These are phyloP conservation scores for Vanrija pseudolonga DNA, from an alignment of 1,284 basidiomycete species.

Conservation along the genomic window DNA sequence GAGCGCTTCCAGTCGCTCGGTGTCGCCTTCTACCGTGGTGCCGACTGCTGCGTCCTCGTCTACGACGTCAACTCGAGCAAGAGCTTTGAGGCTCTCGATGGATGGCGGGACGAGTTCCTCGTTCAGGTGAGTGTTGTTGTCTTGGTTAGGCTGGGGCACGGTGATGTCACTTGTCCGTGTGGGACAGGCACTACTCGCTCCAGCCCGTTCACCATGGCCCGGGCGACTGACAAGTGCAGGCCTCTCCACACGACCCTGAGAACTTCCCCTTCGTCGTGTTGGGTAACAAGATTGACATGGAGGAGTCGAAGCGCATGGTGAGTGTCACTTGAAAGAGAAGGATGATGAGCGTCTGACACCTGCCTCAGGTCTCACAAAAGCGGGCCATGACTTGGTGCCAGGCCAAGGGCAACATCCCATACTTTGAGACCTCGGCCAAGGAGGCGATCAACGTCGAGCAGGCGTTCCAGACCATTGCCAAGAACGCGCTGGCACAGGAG, in stretches of 20 bases:
- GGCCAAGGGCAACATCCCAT: constrained; percentile 98
- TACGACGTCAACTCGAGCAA: constrained; percentile 99
- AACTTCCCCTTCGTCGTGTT: constrained; percentile 99
- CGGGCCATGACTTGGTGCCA: constrained; percentile 99
- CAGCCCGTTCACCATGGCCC: constrained; percentile 59
- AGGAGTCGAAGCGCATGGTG: constrained; percentile 97
- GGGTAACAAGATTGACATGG: constrained; percentile 99
- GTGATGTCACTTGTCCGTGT: not conserved
- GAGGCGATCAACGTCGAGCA: constrained; percentile 99
- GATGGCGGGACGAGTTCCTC: constrained; percentile 95
- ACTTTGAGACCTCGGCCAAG: constrained; percentile 99
- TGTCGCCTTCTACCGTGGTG: constrained; percentile 98
- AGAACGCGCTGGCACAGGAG: constrained; percentile 97
- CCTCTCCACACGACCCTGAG: constrained; percentile 96
- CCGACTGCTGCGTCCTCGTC: constrained; percentile 97
- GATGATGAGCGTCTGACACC: no score
- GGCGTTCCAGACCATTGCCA: constrained; percentile 98
- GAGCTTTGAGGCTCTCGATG: constrained; percentile 93
- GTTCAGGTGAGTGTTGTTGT: constrained; percentile 57
- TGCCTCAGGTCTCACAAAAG: constrained; percentile 89
- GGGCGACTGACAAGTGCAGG: constrained; percentile 52
- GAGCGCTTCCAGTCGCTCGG: constrained; percentile 98
- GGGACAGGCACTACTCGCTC: not conserved
- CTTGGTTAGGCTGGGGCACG: not conserved
- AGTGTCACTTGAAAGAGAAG: no score